These are phyloP conservation scores for Lepiota venenata DNA, from an alignment of 768 basidiomycete species.

Conservation along the genomic window DNA sequence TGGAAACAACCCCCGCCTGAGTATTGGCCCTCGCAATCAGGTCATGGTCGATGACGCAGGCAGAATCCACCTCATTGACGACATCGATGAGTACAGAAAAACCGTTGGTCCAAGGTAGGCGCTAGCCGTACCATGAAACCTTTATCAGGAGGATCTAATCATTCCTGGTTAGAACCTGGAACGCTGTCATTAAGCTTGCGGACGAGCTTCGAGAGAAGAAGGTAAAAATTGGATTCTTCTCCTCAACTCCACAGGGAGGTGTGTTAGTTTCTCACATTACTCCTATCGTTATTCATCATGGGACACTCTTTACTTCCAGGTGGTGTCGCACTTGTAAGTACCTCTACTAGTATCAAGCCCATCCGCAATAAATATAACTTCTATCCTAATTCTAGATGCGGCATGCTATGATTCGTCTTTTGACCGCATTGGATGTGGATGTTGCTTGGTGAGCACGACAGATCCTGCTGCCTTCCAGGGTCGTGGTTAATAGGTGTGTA, in stretches of 20 bases:
- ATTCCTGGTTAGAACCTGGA: slow-evolving; percentile 57
- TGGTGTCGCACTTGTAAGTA: slow-evolving; percentile 86
- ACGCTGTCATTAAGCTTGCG: slow-evolving; percentile 75
- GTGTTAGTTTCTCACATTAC: slow-evolving; percentile 20
- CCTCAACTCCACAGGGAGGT: slow-evolving; percentile 94
- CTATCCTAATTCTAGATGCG: slow-evolving; percentile 61
- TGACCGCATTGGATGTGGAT: slow-evolving; percentile 76
- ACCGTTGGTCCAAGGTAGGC: slow-evolving; percentile 60
- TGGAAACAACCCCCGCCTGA: slow-evolving; percentile 78
- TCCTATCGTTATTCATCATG: slow-evolving; percentile 12
- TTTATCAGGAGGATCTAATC: slow-evolving; percentile 9
- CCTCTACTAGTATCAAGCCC: slow-evolving; percentile 17
- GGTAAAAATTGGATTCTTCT: slow-evolving; percentile 90
- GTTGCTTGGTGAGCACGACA: slow-evolving; percentile 63
- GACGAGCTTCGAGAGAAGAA: slow-evolving; percentile 85
- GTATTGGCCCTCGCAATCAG: slow-evolving; percentile 80
- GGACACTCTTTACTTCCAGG: slow-evolving; percentile 40
- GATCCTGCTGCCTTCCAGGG: slow-evolving; percentile 11
- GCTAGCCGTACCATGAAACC: background rate
- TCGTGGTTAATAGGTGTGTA: slow-evolving; percentile 21
- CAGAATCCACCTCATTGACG: slow-evolving; percentile 83
- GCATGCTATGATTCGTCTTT: slow-evolving; percentile 88
- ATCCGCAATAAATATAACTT: slow-evolving; percentile 18
- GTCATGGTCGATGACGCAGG: slow-evolving; percentile 87
- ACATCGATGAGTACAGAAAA: slow-evolving; percentile 72